Percentiles rank a stretch among this genome's conserved stretches.
Conservation (phyloP, 495 filamentous ascomycete genomes). For the Lineolata rhizophorae region DNA sequence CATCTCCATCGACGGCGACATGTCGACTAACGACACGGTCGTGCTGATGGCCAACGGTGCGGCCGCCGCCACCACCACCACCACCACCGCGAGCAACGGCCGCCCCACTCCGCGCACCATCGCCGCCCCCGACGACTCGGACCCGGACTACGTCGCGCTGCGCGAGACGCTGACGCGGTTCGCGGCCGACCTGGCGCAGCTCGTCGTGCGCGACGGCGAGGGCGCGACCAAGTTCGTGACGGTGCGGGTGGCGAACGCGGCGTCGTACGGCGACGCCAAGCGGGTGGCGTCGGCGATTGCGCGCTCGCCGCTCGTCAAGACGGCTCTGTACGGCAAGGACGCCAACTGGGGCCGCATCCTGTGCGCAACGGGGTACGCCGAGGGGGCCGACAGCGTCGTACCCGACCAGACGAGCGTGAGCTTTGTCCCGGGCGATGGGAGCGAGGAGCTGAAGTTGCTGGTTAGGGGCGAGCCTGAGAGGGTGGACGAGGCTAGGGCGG, state of each 20-base stretch:
- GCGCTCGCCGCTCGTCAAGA: constrained; percentile 89
- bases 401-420: constrained; percentile 78
- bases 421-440: constrained; percentile 74
- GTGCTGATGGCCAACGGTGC: constrained; percentile 88
- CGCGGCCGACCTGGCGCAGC: constrained; percentile 63
- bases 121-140: constrained; percentile 9
- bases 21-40: constrained; percentile 90
- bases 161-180: constrained; percentile 49
- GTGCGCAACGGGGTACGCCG: constrained; percentile 82
- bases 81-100: constrained; percentile 13
- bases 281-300: constrained; percentile 67
- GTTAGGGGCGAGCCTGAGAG: constrained; percentile 79
- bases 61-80: constrained; percentile 37
- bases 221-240: constrained; percentile 97
- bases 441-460: constrained; percentile 56
- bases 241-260: constrained; percentile 56
- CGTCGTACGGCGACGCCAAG: constrained; percentile 30
- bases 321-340: constrained; percentile 86
- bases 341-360: constrained; percentile 97
- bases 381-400: constrained; percentile 38
- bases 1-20: constrained; percentile 93
- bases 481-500: constrained; percentile 77
- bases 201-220: constrained; percentile 90
- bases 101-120: too few relatives aligned
- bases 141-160: constrained; percentile 44